Evolutionary conservation across 345 rosid species (phyloP), one percentile per base, ranked within the genome.

Genomic region (Ceriops zippeliana): DNA sequence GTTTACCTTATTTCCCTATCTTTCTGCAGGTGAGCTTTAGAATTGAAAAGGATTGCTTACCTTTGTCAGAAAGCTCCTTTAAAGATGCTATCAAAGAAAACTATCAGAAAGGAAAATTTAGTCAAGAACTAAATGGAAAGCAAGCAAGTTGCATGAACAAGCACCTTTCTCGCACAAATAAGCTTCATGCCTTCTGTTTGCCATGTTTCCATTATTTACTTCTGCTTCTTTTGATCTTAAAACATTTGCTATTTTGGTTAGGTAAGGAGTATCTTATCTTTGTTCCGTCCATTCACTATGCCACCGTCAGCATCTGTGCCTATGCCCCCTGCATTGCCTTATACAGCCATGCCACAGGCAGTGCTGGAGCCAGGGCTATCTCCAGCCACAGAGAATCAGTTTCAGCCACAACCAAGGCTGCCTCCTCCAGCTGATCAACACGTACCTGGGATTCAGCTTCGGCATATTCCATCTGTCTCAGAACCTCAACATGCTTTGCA

Each of bases 11-110:
- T 37, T 52, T 60, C 16, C 28, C 11, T 63, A 68, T 68, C 30
- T 60, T 74, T 42, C 63, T 62, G 63, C 78, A 86, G 88, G 88
- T 82, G 69, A 73, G 78, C 42, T 86, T 86, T 73, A 79, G 69
- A 65, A 86, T 84, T 32, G 69, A 60, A 61, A 66, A 37, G 68
- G 83, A 80, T 65, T 84, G 86, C 79, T 79, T 76, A 31, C 86
- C 90, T 13, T 51, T 86, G 78, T 70, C 75, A 19, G 90, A 86
- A 57, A 69, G 69, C 66, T 61, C 68, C 67, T 81, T 86, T 61
- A 82, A 66, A 73, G 69, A 72, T 60, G 78, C 77, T 60, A 82
- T 86, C 72, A 61, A 54, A 77, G 72, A 79, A 46, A 82, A 84
- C 69, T 77, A 77, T 79, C 59, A 52, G 58, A 75, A 59, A 24